These are phyloP conservation scores for Alternaria solani DNA, from an alignment of 2,329 filamentous ascomycete genomes.

Conservation along the genomic window DNA sequence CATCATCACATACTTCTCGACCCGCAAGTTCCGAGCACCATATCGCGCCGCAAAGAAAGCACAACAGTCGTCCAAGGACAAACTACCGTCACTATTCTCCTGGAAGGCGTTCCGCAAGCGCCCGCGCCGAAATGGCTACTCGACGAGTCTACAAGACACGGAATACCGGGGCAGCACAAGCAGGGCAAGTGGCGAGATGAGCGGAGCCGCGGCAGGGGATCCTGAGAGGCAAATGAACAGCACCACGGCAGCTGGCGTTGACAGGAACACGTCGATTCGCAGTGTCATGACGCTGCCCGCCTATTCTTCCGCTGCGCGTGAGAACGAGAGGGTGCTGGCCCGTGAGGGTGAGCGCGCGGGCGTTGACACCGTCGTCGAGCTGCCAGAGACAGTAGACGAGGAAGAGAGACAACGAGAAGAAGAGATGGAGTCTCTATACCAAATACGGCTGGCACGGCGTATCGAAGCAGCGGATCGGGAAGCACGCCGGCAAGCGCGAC, in stretches of 20 bases:
- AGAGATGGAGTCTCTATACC: constrained; percentile 92
- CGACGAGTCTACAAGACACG: constrained; percentile 45
- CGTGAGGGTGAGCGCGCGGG: constrained; percentile 91
- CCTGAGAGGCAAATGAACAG: constrained; percentile 37
- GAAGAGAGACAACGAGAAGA: constrained; percentile 81
- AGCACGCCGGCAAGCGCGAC: constrained; percentile 71
- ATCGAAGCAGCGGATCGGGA: constrained; percentile 80
- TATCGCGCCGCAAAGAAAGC: constrained; percentile 18
- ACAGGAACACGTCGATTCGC: constrained; percentile 84
- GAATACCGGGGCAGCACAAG: constrained; percentile 34
- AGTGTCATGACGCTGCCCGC: constrained; percentile 94
- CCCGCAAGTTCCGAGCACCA: constrained; percentile 33
- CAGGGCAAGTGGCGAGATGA: constrained; percentile 42
- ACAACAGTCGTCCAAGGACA: constrained; percentile 29
- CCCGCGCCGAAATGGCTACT: constrained; percentile 43
- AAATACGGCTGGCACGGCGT: constrained; percentile 81
- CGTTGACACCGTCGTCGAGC: constrained; percentile 88
- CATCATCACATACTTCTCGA: constrained; percentile 42
- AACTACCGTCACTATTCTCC: constrained; percentile 44
- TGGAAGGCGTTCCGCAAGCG: constrained; percentile 39
- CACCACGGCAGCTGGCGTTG: constrained; percentile 61
- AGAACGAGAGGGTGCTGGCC: constrained; percentile 82
- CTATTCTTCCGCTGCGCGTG: constrained; percentile 76
- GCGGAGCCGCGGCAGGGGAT: constrained; percentile 31
- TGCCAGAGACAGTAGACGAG: constrained; percentile 80